Evolutionary conservation across 1,284 basidiomycete species (phyloP).

Genomic region (Cystobasidiaceae sp.): DNA sequence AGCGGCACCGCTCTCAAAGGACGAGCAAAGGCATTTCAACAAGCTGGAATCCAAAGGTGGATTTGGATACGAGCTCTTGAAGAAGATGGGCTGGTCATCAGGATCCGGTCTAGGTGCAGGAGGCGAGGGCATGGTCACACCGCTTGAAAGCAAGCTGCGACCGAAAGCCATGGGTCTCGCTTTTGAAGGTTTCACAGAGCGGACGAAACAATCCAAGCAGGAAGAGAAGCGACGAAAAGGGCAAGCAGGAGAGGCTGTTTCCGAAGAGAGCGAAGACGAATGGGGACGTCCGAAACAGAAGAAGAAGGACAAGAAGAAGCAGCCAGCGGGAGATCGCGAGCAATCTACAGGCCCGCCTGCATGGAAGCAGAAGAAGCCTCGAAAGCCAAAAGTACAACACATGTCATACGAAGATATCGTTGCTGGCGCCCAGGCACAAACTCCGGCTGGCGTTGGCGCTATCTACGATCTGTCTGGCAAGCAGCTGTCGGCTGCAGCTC

Average conservation of each 20-base stretch:
- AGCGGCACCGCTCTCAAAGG: slow-evolving; percentile 56
- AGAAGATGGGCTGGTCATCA: slow-evolving; percentile 89
- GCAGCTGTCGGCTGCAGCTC: slow-evolving; percentile 13
- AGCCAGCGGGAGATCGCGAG: slow-evolving; percentile 46
- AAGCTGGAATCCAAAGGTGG: slow-evolving; percentile 59
- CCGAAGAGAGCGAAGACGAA: slow-evolving; percentile 39
- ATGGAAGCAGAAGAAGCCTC: slow-evolving; percentile 55
- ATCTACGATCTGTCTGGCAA: slow-evolving; percentile 79
- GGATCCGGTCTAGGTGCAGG: slow-evolving; percentile 72
- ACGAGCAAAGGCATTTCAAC: slow-evolving; percentile 70
- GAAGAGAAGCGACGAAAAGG: slow-evolving; percentile 53
- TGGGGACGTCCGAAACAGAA: slow-evolving; percentile 36
- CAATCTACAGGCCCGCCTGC: slow-evolving; percentile 54
- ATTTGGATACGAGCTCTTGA: slow-evolving; percentile 80
- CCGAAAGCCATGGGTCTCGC: slow-evolving; percentile 76
- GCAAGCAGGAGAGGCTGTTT: slow-evolving; percentile 30
- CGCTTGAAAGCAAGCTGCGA: slow-evolving; percentile 76
- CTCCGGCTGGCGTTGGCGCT: slow-evolving; percentile 61
- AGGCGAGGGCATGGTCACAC: slow-evolving; percentile 79
- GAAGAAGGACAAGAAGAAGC: slow-evolving; percentile 54
- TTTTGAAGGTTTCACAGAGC: slow-evolving; percentile 77
- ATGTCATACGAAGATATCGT: slow-evolving; percentile 90
- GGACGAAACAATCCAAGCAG: slow-evolving; percentile 77
- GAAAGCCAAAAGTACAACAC: slow-evolving; percentile 75
- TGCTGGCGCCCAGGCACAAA: slow-evolving; percentile 48